phyloP scores from a whole-genome alignment of 805 yeast genomes.

The Cyberlindnera xishuangbannaensis region DNA sequence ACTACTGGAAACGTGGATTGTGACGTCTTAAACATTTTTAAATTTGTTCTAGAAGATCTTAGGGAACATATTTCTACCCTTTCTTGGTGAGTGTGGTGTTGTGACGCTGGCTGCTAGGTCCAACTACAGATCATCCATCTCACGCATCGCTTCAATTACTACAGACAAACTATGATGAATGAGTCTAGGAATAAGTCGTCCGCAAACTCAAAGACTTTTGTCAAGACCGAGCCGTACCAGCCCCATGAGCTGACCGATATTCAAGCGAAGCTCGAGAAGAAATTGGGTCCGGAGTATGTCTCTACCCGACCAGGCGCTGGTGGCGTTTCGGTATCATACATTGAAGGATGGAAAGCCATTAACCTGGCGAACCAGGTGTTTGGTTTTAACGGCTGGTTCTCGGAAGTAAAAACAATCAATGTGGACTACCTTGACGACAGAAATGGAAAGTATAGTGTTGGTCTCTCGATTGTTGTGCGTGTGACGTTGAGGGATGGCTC shows the following conservation, averaged over 20 bases:
- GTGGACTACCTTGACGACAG: conserved; percentile 69
- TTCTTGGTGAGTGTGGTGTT: no score
- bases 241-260: conserved; percentile 23
- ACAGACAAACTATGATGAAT: no score
- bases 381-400: conserved; percentile 81
- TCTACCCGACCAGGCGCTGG: conserved; percentile 75
- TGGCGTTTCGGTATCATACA: conserved; percentile 59
- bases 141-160: no score
- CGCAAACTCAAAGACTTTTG: conserved; percentile 5
- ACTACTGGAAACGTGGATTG: no score
- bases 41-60: no score
- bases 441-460: conserved; percentile 54
- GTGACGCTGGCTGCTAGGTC: no score
- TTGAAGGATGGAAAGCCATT: conserved; percentile 82
- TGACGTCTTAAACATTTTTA: no score
- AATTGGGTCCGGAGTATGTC: conserved; percentile 73
- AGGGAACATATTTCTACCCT: no score
- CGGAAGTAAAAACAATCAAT: conserved; percentile 58
- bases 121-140: no score
- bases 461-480: conserved; percentile 67
- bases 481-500: conserved; percentile 73
- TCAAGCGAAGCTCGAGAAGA: conserved; percentile 34
- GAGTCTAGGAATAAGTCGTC: no score
- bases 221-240: conserved; percentile 18
- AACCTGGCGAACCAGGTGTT: conserved; percentile 75